Conservation (phyloP, 2,329 filamentous ascomycete species). For the Fusarium sulawesiense region DNA sequence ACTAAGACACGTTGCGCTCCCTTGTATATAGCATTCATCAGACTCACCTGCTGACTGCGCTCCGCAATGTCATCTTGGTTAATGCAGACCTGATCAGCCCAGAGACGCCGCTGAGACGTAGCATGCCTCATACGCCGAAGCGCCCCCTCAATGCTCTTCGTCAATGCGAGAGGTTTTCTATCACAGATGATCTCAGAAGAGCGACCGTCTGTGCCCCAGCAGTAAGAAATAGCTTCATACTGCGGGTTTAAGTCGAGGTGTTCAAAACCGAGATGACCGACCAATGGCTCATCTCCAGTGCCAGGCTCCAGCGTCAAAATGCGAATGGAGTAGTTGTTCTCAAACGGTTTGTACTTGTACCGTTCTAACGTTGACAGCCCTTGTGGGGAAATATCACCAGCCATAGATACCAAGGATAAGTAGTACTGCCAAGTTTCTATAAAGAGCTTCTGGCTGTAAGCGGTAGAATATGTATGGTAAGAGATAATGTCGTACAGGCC, state of each 20-base stretch:
- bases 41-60: constrained; percentile 51
- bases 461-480: neutral
- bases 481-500: neutral
- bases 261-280: constrained; percentile 44
- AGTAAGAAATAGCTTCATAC: constrained; percentile 54
- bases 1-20: constrained; percentile 50
- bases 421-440: neutral
- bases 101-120: constrained; percentile 47
- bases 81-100: constrained; percentile 57
- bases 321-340: constrained; percentile 43
- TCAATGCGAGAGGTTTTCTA: constrained; percentile 44
- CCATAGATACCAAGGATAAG: constrained; percentile 26
- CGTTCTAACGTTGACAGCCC: neutral
- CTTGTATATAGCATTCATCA: constrained; percentile 55
- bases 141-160: constrained; percentile 48
- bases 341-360: constrained; percentile 43
- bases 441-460: neutral
- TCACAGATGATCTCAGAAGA: constrained; percentile 41
- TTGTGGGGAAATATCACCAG: constrained; percentile 5
- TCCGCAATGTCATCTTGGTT: constrained; percentile 53
- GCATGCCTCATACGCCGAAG: constrained; percentile 46
- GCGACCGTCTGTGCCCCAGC: constrained; percentile 49
- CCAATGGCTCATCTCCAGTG: constrained; percentile 43
- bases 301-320: constrained; percentile 50
- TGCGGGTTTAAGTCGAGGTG: constrained; percentile 37